These are phyloP conservation scores for Arthrobotrys sinensis DNA, from an alignment of 2,329 filamentous ascomycete genomes.

Conservation along the genomic window DNA sequence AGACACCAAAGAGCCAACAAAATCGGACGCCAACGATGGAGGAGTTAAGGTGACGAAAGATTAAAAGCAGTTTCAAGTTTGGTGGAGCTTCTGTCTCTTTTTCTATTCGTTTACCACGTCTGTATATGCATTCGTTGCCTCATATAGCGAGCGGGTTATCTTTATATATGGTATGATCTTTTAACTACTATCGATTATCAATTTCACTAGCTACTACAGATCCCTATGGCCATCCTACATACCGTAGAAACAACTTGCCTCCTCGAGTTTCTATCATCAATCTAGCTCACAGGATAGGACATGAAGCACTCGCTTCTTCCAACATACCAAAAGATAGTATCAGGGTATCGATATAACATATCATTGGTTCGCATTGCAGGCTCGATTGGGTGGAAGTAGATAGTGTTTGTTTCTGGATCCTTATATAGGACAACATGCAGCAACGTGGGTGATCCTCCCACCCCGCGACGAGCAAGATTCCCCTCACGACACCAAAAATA, in stretches of 20 bases:
- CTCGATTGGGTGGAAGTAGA: too few relatives aligned
- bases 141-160: slow-evolving; percentile 15
- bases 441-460: neutral
- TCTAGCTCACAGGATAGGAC: too few relatives aligned
- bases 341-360: too few relatives aligned
- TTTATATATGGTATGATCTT: slow-evolving; percentile 13
- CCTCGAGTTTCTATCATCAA: neutral
- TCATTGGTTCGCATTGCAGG: too few relatives aligned
- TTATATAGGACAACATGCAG: neutral
- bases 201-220: neutral
- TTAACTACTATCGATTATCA: slow-evolving; percentile 20
- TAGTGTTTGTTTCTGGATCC: neutral
- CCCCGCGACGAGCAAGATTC: neutral
- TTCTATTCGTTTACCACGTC: slow-evolving; percentile 15
- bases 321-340: too few relatives aligned
- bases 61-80: neutral
- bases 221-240: neutral
- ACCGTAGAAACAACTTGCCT: slow-evolving; percentile 1
- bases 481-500: neutral
- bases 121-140: slow-evolving; percentile 11
- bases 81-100: neutral
- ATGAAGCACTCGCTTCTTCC: too few relatives aligned
- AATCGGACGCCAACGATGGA: slow-evolving; percentile 4
- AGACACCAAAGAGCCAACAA: neutral
- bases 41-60: slow-evolving; percentile 15